phyloP scores from a whole-genome alignment of 495 filamentous ascomycete genomes.

The Lasiosphaeriaceae sp. region DNA sequence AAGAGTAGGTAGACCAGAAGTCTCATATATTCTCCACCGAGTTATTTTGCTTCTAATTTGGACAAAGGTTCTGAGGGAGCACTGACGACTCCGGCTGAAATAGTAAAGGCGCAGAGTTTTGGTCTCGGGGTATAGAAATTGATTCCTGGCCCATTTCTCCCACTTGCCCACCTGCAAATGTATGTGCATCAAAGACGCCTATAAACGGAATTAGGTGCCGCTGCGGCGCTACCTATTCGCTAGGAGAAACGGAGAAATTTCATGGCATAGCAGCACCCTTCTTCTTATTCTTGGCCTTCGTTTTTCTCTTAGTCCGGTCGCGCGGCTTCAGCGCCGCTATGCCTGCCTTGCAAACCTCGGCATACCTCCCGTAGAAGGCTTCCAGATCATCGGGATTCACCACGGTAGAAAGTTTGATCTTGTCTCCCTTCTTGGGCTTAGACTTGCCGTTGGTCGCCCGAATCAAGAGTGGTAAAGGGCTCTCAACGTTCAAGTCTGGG shows the following conservation, averaged over 20 bases:
- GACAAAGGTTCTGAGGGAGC: too few relatives aligned
- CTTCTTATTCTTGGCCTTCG: slow-evolving; percentile 71
- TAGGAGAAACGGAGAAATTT: neutral
- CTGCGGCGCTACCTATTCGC: too few relatives aligned
- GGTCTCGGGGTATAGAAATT: too few relatives aligned
- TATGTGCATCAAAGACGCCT: too few relatives aligned
- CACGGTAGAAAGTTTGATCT: slow-evolving; percentile 80
- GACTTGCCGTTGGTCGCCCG: slow-evolving; percentile 77
- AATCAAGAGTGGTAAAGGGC: slow-evolving; percentile 65
- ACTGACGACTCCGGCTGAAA: too few relatives aligned
- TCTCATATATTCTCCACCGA: too few relatives aligned
- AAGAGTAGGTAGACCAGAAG: too few relatives aligned
- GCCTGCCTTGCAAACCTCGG: slow-evolving; percentile 85
- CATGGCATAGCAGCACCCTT: slow-evolving; percentile 33
- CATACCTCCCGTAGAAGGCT: slow-evolving; percentile 77
- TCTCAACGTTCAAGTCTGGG: slow-evolving; percentile 43
- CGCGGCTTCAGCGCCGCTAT: slow-evolving; percentile 88
- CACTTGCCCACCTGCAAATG: too few relatives aligned
- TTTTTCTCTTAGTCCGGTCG: slow-evolving; percentile 79
- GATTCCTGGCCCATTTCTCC: too few relatives aligned
- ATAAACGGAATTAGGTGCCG: too few relatives aligned
- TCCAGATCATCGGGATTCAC: slow-evolving; percentile 73
- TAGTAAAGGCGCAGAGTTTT: too few relatives aligned
- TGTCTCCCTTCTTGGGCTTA: slow-evolving; percentile 46
- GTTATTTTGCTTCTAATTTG: too few relatives aligned